These are phyloP conservation scores for Rauvolfia tetraphylla DNA, from an alignment of 257 asterid genomes.

Conservation along the genomic window DNA sequence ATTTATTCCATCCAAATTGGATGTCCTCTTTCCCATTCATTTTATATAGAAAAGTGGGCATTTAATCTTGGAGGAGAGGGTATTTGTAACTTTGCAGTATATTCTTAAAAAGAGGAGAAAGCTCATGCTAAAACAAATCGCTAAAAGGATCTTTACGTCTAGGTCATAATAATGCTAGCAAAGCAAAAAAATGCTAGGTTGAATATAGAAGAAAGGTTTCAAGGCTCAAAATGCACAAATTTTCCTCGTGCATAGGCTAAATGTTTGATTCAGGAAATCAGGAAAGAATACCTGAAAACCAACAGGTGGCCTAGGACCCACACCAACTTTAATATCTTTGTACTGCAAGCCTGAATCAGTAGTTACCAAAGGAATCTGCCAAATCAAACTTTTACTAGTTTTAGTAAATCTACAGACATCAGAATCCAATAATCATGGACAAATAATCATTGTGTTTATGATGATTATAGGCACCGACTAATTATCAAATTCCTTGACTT, in stretches of 20 bases:
- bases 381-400: constrained; percentile 2
- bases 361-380: constrained; percentile 79
- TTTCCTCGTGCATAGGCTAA: background rate
- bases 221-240: background rate
- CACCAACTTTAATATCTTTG: constrained; percentile 86
- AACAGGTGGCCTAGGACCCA: constrained; percentile 91
- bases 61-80: too few relatives aligned
- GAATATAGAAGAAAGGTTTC: background rate
- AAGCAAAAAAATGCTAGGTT: background rate
- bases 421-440: background rate
- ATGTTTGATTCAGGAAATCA: background rate
- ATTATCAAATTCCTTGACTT: background rate
- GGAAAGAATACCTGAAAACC: constrained; percentile 76
- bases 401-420: constrained; percentile 19
- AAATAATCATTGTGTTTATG: background rate
- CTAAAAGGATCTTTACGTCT: background rate
- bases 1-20: too few relatives aligned
- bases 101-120: too few relatives aligned
- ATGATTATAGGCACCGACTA: background rate
- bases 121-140: background rate
- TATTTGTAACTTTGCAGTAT: too few relatives aligned
- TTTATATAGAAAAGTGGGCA: too few relatives aligned
- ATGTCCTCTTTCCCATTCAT: too few relatives aligned
- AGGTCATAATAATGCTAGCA: background rate
- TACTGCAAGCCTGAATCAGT: constrained; percentile 93